Evolutionary conservation across 306 rosid genomes (phyloP).

Genomic region (Crataegus laevigata): DNA sequence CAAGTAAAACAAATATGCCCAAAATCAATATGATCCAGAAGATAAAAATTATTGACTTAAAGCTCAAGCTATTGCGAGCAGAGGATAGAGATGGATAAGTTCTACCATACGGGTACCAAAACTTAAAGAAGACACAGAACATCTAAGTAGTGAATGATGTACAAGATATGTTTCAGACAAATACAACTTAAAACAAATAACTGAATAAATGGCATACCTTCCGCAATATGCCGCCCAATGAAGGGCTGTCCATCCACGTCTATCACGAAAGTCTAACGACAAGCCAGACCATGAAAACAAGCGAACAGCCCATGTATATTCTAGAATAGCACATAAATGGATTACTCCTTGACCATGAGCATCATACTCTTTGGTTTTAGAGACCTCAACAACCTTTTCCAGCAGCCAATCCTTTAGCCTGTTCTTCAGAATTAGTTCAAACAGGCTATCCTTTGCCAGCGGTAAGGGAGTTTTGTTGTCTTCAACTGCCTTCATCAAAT

Average conservation of each 20-base stretch:
- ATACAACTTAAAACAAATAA: background rate
- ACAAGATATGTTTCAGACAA: background rate
- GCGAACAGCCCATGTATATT: conserved; percentile 75
- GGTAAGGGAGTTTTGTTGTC: conserved; percentile 42
- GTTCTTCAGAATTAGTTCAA: conserved; percentile 55
- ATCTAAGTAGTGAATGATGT: conserved; percentile 1
- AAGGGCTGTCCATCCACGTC: conserved; percentile 93
- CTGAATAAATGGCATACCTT: conserved; percentile 30
- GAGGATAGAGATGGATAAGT: background rate
- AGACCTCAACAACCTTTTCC: conserved; percentile 61
- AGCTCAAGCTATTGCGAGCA: background rate
- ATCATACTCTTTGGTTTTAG: conserved; percentile 60
- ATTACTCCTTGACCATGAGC: conserved; percentile 79
- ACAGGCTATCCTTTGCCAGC: conserved; percentile 57
- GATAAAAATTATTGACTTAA: background rate
- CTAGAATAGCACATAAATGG: conserved; percentile 85
- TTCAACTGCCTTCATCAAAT: conserved; percentile 44
- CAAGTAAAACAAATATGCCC: conserved; percentile 10
- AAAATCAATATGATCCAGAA: conserved; percentile 4
- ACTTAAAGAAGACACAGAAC: conserved; percentile 6
- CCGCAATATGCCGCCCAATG: conserved; percentile 96
- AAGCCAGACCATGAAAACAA: conserved; percentile 76
- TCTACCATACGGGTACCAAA: background rate
- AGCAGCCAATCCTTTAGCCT: conserved; percentile 76
- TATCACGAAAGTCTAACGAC: conserved; percentile 86